Percentiles rank a stretch among this genome's conserved stretches.
Evolutionary conservation across 2,329 filamentous ascomycete species (phyloP).

Genomic region (Claviceps spartinae): DNA sequence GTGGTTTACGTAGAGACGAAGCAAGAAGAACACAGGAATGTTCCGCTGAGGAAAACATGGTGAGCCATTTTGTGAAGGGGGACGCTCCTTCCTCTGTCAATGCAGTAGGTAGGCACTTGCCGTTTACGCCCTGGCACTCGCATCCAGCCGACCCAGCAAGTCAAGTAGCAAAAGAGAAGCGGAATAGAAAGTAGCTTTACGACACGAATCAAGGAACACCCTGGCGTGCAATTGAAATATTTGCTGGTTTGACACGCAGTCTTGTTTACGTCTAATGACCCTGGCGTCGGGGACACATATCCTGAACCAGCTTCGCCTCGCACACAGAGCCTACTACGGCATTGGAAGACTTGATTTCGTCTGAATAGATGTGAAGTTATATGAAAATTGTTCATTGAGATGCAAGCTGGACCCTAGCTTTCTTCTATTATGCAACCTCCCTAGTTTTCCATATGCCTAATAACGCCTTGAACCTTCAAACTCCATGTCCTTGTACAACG

Average conservation of each 20-base stretch:
- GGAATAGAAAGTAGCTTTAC: not conserved
- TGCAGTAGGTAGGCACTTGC: not conserved
- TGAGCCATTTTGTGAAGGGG: not conserved
- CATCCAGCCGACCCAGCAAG: not conserved
- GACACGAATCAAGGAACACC: not conserved
- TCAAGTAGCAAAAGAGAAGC: not conserved
- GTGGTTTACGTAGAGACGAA: not conserved
- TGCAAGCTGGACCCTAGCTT: not conserved
- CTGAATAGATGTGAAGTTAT: not conserved
- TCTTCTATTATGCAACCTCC: not conserved
- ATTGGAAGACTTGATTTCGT: not conserved
- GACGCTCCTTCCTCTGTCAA: not conserved
- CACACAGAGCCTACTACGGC: constrained; percentile 1
- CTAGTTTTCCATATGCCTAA: not conserved
- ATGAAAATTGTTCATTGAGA: not conserved
- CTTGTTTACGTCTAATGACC: not conserved
- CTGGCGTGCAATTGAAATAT: no score
- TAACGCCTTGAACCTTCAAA: not conserved
- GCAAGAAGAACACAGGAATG: not conserved
- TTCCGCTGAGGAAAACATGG: not conserved
- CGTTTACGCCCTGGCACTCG: not conserved
- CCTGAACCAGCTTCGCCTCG: not conserved
- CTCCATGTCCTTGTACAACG: not conserved
- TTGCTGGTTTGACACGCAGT: not conserved
- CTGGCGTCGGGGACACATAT: no score